Evolutionary conservation across 768 basidiomycete genomes (phyloP).

Genomic region (Serendipita sp.): DNA sequence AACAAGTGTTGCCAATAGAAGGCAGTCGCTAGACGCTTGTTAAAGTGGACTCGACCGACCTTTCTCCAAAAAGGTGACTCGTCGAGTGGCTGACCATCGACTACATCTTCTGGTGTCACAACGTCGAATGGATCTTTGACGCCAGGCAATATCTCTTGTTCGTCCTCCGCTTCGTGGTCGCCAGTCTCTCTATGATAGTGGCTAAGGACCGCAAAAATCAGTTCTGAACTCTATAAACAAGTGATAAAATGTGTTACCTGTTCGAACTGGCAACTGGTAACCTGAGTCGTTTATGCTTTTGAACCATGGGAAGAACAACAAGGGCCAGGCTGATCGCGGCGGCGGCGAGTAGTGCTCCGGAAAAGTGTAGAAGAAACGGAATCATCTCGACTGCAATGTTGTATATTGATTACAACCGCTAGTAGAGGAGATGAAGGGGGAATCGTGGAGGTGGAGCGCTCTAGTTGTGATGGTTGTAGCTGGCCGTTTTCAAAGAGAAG

Average conservation of each 20-base stretch:
- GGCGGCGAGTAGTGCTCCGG: background rate
- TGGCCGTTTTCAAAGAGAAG: too few relatives aligned
- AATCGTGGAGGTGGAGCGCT: background rate
- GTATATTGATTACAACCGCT: background rate
- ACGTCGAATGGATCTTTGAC: conserved; percentile 51
- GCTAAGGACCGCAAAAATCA: background rate
- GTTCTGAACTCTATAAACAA: background rate
- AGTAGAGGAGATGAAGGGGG: background rate
- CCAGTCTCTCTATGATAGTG: background rate
- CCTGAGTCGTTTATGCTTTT: background rate
- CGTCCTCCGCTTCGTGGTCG: conserved; percentile 12
- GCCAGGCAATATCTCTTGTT: conserved; percentile 16
- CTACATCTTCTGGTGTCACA: conserved; percentile 49
- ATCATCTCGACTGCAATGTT: background rate
- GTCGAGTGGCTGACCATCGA: conserved; percentile 52
- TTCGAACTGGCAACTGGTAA: background rate
- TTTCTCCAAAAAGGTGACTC: conserved; percentile 44
- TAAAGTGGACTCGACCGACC: conserved; percentile 15
- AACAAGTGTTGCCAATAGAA: background rate
- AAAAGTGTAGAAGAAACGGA: background rate
- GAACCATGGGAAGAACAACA: background rate
- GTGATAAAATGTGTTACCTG: background rate
- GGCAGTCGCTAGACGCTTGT: background rate
- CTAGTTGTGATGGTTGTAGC: background rate
- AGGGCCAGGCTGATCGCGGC: background rate